phyloP scores from a whole-genome alignment of 106 monocot genomes.

The Hemerocallis citrina region DNA sequence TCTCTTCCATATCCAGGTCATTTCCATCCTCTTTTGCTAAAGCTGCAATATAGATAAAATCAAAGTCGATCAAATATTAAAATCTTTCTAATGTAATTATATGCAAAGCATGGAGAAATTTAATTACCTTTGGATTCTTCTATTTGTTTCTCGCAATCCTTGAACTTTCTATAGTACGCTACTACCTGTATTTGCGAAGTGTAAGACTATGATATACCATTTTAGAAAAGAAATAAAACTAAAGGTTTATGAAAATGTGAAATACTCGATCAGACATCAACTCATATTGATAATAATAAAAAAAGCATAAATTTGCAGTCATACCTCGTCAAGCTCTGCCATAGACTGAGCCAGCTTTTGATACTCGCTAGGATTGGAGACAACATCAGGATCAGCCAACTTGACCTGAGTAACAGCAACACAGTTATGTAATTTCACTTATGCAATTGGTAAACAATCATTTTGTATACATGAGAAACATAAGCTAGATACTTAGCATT shows the following conservation, averaged over 20 bases:
- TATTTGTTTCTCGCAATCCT: conserved; percentile 79
- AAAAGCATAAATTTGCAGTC: too few species aligned
- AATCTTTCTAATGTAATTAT: conserved; percentile 6
- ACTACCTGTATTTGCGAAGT: conserved; percentile 58
- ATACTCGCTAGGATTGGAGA: conserved; percentile 88
- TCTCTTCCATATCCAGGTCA: conserved; percentile 88
- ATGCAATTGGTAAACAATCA: background rate
- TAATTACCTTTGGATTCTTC: conserved; percentile 78
- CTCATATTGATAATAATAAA: too few species aligned
- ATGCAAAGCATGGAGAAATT: conserved; percentile 1
- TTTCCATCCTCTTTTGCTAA: conserved; percentile 65
- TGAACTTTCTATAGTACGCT: conserved; percentile 54
- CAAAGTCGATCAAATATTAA: conserved; percentile 12
- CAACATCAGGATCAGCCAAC: conserved; percentile 94
- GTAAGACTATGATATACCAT: conserved; percentile 5
- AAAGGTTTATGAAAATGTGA: background rate
- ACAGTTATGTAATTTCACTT: background rate
- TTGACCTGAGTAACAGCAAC: conserved; percentile 49
- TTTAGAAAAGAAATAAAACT: background rate
- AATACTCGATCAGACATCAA: background rate
- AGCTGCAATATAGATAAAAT: conserved; percentile 30
- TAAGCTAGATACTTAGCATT: background rate
- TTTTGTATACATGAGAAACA: background rate
- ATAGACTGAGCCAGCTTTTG: conserved; percentile 94
- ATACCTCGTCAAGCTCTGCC: conserved; percentile 86